These are phyloP conservation scores for Arthrobotrys entomopaga DNA, from an alignment of 2,329 filamentous ascomycete genomes.

Conservation along the genomic window DNA sequence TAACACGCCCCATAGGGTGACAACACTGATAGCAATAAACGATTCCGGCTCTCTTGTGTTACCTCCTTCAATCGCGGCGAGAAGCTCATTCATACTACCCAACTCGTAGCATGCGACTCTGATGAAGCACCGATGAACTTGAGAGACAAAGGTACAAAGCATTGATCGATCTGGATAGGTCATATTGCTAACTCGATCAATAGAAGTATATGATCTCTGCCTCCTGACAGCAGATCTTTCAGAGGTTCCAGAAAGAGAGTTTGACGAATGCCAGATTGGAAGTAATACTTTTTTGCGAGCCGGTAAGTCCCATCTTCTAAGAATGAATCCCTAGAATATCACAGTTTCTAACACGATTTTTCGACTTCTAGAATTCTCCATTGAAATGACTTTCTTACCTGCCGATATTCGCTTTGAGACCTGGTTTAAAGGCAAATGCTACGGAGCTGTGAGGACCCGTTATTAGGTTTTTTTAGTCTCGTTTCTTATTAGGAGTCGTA, in stretches of 20 bases:
- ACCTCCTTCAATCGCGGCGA: constrained; percentile 52
- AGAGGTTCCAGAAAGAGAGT: constrained; percentile 50
- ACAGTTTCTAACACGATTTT: neutral
- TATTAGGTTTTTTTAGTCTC: constrained; percentile 29
- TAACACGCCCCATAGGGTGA: constrained; percentile 33
- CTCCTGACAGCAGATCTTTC: constrained; percentile 51
- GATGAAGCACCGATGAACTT: constrained; percentile 45
- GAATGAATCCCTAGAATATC: too few species aligned
- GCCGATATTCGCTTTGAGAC: constrained; percentile 53
- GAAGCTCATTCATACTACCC: constrained; percentile 52
- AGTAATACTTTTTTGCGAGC: constrained; percentile 53
- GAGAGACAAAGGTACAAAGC: constrained; percentile 41
- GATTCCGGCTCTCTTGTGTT: constrained; percentile 52
- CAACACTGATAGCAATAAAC: constrained; percentile 46
- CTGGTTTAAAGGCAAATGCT: constrained; percentile 55
- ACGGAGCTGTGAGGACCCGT: constrained; percentile 49
- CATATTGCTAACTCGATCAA: constrained; percentile 16
- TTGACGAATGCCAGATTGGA: constrained; percentile 53
- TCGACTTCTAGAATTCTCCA: constrained; percentile 43
- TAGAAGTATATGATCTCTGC: constrained; percentile 54
- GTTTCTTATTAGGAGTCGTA: neutral
- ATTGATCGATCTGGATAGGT: neutral
- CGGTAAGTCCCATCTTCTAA: constrained; percentile 15
- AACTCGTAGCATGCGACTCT: constrained; percentile 50
- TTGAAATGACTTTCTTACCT: constrained; percentile 53